Evolutionary conservation across 148 eudicot genomes (phyloP).

Genomic region (Simmondsia chinensis): DNA sequence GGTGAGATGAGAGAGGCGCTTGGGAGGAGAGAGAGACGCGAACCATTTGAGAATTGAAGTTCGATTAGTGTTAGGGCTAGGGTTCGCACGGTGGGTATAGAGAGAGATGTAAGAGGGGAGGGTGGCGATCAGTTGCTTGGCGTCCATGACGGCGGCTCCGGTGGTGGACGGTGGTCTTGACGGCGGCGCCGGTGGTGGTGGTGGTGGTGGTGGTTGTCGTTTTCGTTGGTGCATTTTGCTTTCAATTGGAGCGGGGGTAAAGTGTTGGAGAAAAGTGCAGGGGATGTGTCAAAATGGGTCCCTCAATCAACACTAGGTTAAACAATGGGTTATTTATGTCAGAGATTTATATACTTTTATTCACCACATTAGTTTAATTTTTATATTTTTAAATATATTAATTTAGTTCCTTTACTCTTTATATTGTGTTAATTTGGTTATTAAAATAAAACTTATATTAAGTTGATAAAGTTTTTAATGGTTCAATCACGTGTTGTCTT

Average conservation of each 20-base stretch:
- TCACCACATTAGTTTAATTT: no score
- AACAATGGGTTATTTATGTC: no score
- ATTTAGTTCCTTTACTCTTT: no score
- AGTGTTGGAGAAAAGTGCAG: no score
- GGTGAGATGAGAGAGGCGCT: constrained; percentile 70
- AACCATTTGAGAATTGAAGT: constrained; percentile 65
- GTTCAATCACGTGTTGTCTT: no score
- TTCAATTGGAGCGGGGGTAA: not conserved
- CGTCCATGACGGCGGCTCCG: constrained; percentile 24
- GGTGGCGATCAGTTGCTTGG: constrained; percentile 57
- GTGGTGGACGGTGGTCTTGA: constrained; percentile 7
- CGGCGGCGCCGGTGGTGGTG: constrained; percentile 4
- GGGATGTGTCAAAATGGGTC: no score
- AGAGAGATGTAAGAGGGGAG: constrained; percentile 89
- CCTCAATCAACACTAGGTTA: no score
- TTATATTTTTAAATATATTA: no score
- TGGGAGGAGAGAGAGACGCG: constrained; percentile 49
- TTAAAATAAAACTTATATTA: no score
- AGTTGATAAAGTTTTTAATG: no score
- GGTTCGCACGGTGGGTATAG: constrained; percentile 28
- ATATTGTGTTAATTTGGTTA: no score
- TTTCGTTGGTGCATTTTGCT: constrained; percentile 5
- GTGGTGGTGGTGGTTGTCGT: constrained; percentile 2
- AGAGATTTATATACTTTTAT: no score
- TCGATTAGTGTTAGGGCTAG: constrained; percentile 17